These are phyloP conservation scores for Magnolia sinica DNA, from an alignment of 164 flowering plant species.

Conservation along the genomic window DNA sequence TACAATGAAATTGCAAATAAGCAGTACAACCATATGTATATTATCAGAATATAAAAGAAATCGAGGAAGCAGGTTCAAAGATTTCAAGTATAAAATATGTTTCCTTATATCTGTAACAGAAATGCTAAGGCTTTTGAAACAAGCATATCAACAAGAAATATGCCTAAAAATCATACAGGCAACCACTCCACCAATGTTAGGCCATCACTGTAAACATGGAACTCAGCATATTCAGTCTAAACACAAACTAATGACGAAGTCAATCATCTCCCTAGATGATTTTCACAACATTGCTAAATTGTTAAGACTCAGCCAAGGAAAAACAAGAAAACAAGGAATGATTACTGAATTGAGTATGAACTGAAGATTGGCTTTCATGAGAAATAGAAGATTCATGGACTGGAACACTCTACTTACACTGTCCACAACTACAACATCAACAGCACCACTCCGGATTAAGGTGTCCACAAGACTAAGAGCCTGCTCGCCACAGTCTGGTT, in stretches of 20 bases:
- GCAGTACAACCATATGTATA: not conserved
- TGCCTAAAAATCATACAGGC: no score
- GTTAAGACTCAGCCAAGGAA: not conserved
- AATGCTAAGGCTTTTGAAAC: not conserved
- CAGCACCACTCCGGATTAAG: constrained; percentile 84
- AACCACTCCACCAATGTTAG: no score
- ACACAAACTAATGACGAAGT: not conserved
- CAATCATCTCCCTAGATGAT: not conserved
- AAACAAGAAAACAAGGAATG: not conserved
- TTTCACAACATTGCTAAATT: not conserved
- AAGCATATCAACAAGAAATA: no score
- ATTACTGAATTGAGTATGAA: not conserved
- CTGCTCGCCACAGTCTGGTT: constrained; percentile 97
- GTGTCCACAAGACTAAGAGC: constrained; percentile 96
- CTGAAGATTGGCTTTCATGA: not conserved
- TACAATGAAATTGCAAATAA: no score
- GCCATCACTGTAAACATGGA: not conserved
- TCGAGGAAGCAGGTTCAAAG: no score
- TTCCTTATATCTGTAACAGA: not conserved
- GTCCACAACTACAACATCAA: constrained; percentile 93
- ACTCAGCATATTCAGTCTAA: not conserved
- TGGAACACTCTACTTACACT: constrained; percentile 55
- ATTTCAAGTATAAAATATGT: not conserved
- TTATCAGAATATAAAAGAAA: not conserved
- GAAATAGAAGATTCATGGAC: not conserved